Conservation (phyloP, 306 rosid species). For the Cajanus cajan region DNA sequence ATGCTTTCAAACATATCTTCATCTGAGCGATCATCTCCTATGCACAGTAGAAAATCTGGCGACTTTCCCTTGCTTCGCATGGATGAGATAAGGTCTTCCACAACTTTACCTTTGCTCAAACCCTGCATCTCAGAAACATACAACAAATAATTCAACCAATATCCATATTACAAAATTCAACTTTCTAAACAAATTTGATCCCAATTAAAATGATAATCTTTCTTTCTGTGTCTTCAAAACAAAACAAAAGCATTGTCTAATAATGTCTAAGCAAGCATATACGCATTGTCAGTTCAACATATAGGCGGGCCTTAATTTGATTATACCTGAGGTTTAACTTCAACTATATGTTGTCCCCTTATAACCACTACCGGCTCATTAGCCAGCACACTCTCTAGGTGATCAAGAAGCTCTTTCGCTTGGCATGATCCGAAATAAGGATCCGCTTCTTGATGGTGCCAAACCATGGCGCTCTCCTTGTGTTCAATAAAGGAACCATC, state of each 20-base stretch:
- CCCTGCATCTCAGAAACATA: constrained; percentile 46
- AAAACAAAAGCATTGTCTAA: not conserved
- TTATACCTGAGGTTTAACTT: constrained; percentile 77
- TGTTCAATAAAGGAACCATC: constrained; percentile 79
- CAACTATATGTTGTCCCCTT: constrained; percentile 71
- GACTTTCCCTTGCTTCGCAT: constrained; percentile 45
- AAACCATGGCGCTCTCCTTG: constrained; percentile 75
- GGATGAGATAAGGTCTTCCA: constrained; percentile 55
- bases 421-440: constrained; percentile 63
- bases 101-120: constrained; percentile 71
- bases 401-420: constrained; percentile 80
- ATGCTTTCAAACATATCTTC: constrained; percentile 73
- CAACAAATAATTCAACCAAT: constrained; percentile 1
- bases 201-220: not conserved
- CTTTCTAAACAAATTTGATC: not conserved
- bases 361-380: constrained; percentile 76
- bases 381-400: constrained; percentile 68
- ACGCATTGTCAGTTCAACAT: not conserved
- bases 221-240: not conserved
- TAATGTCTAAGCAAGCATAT: not conserved
- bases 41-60: constrained; percentile 71
- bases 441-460: constrained; percentile 76
- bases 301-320: not conserved
- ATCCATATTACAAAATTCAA: not conserved
- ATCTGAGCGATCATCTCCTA: constrained; percentile 76